Conservation (phyloP, 495 filamentous ascomycete genomes). For the Choiromyces venosus region DNA sequence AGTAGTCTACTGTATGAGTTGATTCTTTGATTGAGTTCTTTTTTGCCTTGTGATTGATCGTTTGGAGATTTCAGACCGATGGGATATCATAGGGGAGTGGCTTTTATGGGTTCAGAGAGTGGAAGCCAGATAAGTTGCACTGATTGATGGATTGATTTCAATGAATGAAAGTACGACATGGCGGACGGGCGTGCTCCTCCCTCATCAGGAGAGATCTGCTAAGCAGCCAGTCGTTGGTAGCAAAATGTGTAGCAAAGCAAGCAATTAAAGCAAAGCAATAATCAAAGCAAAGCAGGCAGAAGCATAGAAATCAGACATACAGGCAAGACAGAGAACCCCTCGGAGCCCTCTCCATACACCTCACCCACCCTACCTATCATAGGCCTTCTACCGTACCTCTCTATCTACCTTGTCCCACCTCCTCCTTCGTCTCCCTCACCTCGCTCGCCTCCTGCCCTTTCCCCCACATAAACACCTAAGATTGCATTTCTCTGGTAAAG, state of each 20-base stretch:
- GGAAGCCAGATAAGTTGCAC: not conserved
- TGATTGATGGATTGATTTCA: not conserved
- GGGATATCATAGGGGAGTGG: not conserved
- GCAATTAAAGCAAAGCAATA: not conserved
- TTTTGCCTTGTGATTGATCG: not conserved
- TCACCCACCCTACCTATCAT: not conserved
- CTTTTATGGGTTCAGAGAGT: not conserved
- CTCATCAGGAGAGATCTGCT: conserved; percentile 31
- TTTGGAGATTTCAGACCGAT: not conserved
- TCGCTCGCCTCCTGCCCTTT: not conserved
- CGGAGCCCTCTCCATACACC: not conserved
- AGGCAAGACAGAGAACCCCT: not conserved
- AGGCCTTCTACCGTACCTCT: not conserved
- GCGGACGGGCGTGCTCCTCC: conserved; percentile 23
- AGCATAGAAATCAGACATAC: conserved; percentile 4
- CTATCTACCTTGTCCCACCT: not conserved
- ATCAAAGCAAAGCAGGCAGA: not conserved
- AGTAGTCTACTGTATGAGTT: too few relatives aligned
- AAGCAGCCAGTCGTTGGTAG: conserved; percentile 1
- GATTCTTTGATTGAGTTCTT: not conserved
- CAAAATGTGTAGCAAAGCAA: not conserved
- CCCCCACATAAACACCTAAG: not conserved
- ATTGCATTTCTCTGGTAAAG: not conserved
- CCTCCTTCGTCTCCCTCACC: not conserved
- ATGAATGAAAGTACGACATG: not conserved